Conservation (phyloP, 2,329 filamentous ascomycete species). For the Alternaria sp. region DNA sequence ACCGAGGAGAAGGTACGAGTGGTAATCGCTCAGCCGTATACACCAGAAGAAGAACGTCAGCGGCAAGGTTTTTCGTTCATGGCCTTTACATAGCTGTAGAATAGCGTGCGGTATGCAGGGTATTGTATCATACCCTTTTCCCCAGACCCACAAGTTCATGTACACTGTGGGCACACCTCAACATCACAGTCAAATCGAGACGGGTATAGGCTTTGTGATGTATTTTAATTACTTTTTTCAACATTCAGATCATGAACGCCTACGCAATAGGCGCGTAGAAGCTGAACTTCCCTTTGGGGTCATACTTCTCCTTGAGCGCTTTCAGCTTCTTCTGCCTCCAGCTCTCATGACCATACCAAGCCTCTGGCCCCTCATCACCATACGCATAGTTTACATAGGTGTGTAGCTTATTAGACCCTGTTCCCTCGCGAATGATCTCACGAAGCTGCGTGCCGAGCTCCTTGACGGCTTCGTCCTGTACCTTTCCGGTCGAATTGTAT, state of each 20-base stretch:
- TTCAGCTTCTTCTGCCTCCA: constrained; percentile 41
- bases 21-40: background rate
- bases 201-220: background rate
- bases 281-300: constrained; percentile 39
- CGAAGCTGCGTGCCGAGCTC: constrained; percentile 24
- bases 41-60: background rate
- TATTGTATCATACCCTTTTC: background rate
- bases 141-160: background rate
- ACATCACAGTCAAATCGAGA: background rate
- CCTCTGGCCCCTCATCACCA: constrained; percentile 36
- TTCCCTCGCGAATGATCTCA: constrained; percentile 26
- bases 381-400: constrained; percentile 47
- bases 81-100: background rate
- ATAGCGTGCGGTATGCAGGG: background rate
- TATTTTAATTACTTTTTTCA: too few relatives aligned
- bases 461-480: constrained; percentile 16
- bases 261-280: constrained; percentile 36
- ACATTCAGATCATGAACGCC: too few relatives aligned
- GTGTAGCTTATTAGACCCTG: constrained; percentile 26
- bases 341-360: constrained; percentile 42
- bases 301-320: constrained; percentile 43
- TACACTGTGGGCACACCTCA: background rate
- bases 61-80: background rate
- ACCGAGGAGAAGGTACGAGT: background rate
- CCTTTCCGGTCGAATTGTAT: constrained; percentile 16